Evolutionary conservation across 495 filamentous ascomycete species (phyloP).

Genomic region (Neurospora cerealis): DNA sequence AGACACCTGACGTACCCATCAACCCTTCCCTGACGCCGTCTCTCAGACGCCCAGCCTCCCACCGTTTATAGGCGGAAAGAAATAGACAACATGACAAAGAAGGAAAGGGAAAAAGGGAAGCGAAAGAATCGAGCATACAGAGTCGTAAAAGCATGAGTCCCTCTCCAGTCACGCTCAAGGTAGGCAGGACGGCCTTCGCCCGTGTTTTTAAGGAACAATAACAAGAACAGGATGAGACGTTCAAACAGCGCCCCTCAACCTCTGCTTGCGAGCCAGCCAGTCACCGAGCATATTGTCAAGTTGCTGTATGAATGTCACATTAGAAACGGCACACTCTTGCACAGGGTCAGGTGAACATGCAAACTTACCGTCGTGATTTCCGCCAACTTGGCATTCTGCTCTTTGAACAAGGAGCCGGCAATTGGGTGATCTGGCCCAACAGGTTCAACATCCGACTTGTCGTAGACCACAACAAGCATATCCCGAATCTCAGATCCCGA

Average conservation of each 20-base stretch:
- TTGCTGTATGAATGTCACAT: slow-evolving; percentile 35
- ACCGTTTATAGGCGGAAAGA: background rate
- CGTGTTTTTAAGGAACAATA: background rate
- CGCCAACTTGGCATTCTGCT: slow-evolving; percentile 69
- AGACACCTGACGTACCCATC: background rate
- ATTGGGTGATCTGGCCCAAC: slow-evolving; percentile 75
- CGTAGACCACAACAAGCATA: slow-evolving; percentile 81
- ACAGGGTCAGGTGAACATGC: background rate
- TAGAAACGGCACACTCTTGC: slow-evolving; percentile 5
- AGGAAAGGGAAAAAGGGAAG: background rate
- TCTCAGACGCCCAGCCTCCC: background rate
- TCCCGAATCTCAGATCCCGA: slow-evolving; percentile 87
- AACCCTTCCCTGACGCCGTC: background rate
- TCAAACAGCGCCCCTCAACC: slow-evolving; percentile 35
- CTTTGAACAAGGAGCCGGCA: slow-evolving; percentile 67
- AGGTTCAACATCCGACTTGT: slow-evolving; percentile 70
- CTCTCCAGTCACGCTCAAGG: background rate
- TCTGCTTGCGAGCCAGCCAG: slow-evolving; percentile 61
- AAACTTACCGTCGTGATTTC: slow-evolving; percentile 67
- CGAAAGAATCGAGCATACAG: background rate
- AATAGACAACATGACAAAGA: background rate
- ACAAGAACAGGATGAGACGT: background rate
- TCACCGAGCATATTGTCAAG: slow-evolving; percentile 79
- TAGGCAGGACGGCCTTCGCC: background rate
- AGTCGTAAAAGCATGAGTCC: background rate